Base-by-base conservation (phyloP, 164 flowering plant species). In the Vitis amurensis region DNA sequence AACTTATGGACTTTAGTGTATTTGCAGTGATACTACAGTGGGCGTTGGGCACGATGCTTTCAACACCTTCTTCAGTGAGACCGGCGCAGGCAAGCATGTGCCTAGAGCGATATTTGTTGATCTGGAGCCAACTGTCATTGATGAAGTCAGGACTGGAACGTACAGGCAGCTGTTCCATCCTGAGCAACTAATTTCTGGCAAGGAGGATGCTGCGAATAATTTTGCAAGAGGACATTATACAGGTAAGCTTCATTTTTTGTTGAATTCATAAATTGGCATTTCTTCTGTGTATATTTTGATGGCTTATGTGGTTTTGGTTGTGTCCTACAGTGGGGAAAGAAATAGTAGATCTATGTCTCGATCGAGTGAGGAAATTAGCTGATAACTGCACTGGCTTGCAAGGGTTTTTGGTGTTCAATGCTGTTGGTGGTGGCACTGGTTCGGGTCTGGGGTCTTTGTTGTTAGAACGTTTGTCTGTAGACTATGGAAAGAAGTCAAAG, bases 341-440 rank as follows among this genome's bases (percentile, higher is more conserved):
- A 62, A 84, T 80, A 48, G 85, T 84, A 17, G 87, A 82, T 65
- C 71, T 82, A 29, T 84, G 87, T 75, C 70, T 84, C 17, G 87
- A 84, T 31, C 72, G 87, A 15, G 76, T 84, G 51, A 73, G 87
- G 68, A 84, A 84, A 76, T 74, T 82, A 12, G 87, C 87, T 8
- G 87, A 84, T 63, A 84, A 84, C 64, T 84, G 87, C 70, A 84
- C 87, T 50, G 84, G 87, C 0, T 66, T 84, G 59, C 87, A 84
- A 79, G 87, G 87, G 6, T 82, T 82, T 50, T 69, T 82, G 64
- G 84, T 79, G 15, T 79, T 82, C 66, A 78, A 70, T 72, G 85
- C 83, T 51, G 83, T 84, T 29, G 87, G 85, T 50, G 87, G 87
- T 62, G 85, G 87, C 10, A 82, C 87, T 66, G 87, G 85, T 11